phyloP scores from a whole-genome alignment of 1,284 basidiomycete genomes.

The Tilletia indica region DNA sequence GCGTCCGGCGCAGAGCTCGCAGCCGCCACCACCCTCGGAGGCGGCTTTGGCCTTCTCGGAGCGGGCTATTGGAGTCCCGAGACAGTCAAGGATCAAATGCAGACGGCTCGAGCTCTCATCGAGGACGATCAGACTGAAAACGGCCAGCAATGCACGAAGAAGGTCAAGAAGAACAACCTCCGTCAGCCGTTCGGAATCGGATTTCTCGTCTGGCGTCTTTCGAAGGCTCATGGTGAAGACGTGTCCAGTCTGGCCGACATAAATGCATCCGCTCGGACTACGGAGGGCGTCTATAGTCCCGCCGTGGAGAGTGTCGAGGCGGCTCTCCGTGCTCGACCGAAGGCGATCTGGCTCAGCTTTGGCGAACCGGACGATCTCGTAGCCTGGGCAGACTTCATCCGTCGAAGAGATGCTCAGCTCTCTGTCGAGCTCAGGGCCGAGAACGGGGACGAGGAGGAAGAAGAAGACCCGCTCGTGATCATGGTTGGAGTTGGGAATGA shows the following conservation, averaged over 20 bases:
- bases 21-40: conserved; percentile 39
- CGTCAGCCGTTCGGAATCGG: conserved; percentile 45
- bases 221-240: conserved; percentile 32
- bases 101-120: conserved; percentile 28
- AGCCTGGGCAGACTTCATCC: conserved; percentile 34
- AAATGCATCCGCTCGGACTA: conserved; percentile 3
- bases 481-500: conserved; percentile 43
- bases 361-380: conserved; percentile 37
- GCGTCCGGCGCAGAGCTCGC: conserved; percentile 47
- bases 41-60: conserved; percentile 53
- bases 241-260: conserved; percentile 22
- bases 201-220: conserved; percentile 47
- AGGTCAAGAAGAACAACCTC: conserved; percentile 2
- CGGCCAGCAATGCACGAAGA: background rate
- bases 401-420: conserved; percentile 31
- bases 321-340: conserved; percentile 33
- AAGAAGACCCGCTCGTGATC: conserved; percentile 23
- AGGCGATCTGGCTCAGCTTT: conserved; percentile 50
- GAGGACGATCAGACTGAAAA: background rate
- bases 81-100: conserved; percentile 23
- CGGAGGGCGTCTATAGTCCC: conserved; percentile 14
- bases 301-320: conserved; percentile 32
- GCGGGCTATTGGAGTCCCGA: conserved; percentile 41
- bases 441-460: conserved; percentile 23
- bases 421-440: conserved; percentile 26